Evolutionary conservation across 1,139 yeast genomes (phyloP).

Genomic region (Yamadazyma sp.): DNA sequence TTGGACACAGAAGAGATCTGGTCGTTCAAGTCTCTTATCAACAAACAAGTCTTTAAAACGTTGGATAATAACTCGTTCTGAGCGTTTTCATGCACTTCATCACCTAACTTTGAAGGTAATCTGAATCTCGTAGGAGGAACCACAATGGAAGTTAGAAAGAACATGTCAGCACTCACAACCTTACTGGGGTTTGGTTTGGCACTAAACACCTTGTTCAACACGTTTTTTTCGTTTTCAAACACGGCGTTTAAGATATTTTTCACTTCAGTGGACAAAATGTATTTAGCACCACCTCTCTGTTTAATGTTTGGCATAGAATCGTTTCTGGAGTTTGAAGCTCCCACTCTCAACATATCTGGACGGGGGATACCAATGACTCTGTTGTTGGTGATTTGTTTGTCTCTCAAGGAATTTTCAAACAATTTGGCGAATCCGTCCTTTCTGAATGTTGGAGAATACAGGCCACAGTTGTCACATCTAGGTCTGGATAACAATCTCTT

Average conservation of each 20-base stretch:
- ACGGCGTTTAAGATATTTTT: constrained; percentile 74
- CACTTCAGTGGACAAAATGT: constrained; percentile 83
- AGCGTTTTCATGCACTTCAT: constrained; percentile 90
- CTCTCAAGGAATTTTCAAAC: constrained; percentile 82
- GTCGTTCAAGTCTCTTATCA: constrained; percentile 86
- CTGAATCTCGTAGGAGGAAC: constrained; percentile 98
- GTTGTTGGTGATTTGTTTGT: constrained; percentile 78
- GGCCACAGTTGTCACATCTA: constrained; percentile 93
- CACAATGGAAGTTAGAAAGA: constrained; percentile 81
- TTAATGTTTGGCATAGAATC: constrained; percentile 41
- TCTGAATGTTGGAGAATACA: constrained; percentile 91
- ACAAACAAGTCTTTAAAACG: constrained; percentile 73
- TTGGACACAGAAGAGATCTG: constrained; percentile 63
- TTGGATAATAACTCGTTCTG: constrained; percentile 87
- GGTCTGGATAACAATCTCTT: constrained; percentile 70
- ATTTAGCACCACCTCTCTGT: constrained; percentile 74
- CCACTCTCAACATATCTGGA: constrained; percentile 61
- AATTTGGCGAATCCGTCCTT: constrained; percentile 94
- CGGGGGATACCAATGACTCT: constrained; percentile 76
- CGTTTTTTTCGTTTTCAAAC: constrained; percentile 67
- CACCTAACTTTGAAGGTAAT: constrained; percentile 95
- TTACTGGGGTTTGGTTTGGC: constrained; percentile 64
- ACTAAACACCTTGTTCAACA: constrained; percentile 67
- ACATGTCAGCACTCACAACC: constrained; percentile 74
- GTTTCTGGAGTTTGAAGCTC: constrained; percentile 13